Conservation (phyloP, 495 filamentous ascomycete species). For the Friedmanniomyces endolithicus region DNA sequence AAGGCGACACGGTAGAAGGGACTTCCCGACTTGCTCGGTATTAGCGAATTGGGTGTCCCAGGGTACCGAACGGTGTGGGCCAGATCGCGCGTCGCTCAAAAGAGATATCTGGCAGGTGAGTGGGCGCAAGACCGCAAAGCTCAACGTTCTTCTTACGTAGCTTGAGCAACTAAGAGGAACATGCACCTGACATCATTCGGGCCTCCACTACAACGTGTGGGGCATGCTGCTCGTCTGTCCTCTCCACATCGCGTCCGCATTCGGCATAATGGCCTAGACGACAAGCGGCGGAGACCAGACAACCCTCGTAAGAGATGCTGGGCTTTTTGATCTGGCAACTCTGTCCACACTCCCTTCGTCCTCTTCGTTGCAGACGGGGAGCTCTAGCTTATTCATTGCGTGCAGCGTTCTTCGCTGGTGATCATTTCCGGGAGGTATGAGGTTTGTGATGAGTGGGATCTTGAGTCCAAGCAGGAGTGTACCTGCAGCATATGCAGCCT, state of each 20-base stretch:
- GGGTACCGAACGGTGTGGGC: too few relatives aligned
- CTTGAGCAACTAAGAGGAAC: too few relatives aligned
- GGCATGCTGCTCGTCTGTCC: neutral
- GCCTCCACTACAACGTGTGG: neutral
- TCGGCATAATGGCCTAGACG: neutral
- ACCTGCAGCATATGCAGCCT: too few relatives aligned
- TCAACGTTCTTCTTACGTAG: too few relatives aligned
- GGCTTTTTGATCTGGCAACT: slow-evolving; percentile 2
- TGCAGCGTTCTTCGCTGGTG: neutral
- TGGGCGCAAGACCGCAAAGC: too few relatives aligned
- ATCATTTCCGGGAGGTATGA: neutral
- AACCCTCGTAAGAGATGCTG: neutral
- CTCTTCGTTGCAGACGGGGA: neutral
- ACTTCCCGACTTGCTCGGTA: too few relatives aligned
- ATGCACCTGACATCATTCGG: neutral
- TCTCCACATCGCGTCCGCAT: slow-evolving; percentile 5
- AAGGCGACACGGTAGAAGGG: too few relatives aligned
- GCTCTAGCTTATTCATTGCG: slow-evolving; percentile 10
- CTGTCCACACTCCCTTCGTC: slow-evolving; percentile 10
- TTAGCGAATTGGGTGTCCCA: too few relatives aligned
- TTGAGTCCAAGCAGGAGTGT: too few relatives aligned
- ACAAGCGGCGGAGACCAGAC: slow-evolving; percentile 7
- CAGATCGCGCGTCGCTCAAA: too few relatives aligned
- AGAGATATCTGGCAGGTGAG: too few relatives aligned
- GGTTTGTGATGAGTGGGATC: neutral